Evolutionary conservation across 257 asterid genomes (phyloP).

Genomic region (Primulina eburnea): DNA sequence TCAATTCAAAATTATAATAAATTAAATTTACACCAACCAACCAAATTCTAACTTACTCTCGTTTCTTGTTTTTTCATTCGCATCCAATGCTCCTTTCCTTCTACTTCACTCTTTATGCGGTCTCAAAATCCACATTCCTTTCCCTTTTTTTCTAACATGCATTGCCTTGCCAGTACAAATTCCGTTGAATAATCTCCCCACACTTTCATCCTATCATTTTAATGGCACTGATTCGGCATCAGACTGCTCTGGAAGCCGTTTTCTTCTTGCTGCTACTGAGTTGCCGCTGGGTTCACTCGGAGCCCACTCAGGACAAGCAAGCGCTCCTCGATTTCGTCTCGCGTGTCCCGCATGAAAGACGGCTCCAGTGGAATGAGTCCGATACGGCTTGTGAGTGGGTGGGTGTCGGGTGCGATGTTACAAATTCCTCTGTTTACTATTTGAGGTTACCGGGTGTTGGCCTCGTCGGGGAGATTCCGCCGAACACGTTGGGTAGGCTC

Average conservation of each 20-base stretch:
- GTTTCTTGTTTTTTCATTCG: too few species aligned
- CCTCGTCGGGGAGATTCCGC: slow-evolving; percentile 77
- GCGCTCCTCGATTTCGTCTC: slow-evolving; percentile 70
- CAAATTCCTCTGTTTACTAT: slow-evolving; percentile 51
- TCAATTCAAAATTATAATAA: not conserved
- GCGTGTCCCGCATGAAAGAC: slow-evolving; percentile 55
- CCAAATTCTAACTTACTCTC: not conserved
- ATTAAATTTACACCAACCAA: not conserved
- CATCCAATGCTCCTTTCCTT: not conserved
- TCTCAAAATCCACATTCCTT: not conserved
- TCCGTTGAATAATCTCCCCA: not conserved
- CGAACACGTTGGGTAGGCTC: slow-evolving; percentile 53
- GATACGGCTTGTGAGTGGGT: slow-evolving; percentile 74
- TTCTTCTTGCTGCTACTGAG: slow-evolving; percentile 15
- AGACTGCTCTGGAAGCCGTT: not conserved
- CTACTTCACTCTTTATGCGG: not conserved
- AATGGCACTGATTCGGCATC: not conserved
- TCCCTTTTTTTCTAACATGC: not conserved
- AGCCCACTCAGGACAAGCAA: slow-evolving; percentile 75
- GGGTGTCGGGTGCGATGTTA: slow-evolving; percentile 71
- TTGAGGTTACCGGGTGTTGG: slow-evolving; percentile 89
- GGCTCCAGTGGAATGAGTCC: slow-evolving; percentile 66
- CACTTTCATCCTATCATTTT: not conserved
- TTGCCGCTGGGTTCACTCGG: slow-evolving; percentile 36
- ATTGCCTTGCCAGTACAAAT: not conserved